Percentiles rank a stretch among this genome's conserved stretches.
These are phyloP conservation scores for Chenopodium formosanum DNA, from an alignment of 148 eudicot genomes.

Conservation along the genomic window DNA sequence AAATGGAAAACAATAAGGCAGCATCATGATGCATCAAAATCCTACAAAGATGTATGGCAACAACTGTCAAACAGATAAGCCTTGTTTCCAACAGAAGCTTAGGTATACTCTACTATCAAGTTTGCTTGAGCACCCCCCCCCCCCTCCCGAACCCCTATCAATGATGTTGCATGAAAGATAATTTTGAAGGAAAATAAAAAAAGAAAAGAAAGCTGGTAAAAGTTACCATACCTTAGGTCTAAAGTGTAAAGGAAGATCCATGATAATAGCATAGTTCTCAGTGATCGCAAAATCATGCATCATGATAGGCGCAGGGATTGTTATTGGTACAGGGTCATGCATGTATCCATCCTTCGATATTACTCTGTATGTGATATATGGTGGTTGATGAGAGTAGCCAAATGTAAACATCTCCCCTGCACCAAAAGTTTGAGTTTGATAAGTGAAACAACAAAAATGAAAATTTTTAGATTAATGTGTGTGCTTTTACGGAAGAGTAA, in stretches of 20 bases:
- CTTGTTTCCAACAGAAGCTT: neutral
- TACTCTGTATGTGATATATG: slow-evolving; percentile 86
- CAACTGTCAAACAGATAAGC: neutral
- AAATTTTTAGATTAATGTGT: no score
- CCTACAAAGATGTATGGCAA: neutral
- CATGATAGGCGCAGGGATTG: slow-evolving; percentile 75
- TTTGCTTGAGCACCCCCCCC: neutral
- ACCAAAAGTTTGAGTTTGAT: slow-evolving; percentile 20
- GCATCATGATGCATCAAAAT: neutral
- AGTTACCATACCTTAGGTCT: slow-evolving; percentile 64
- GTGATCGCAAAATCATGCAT: slow-evolving; percentile 99
- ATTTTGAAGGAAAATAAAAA: neutral
- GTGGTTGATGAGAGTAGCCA: slow-evolving; percentile 76
- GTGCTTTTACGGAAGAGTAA: neutral
- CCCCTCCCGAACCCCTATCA: neutral
- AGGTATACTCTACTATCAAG: neutral
- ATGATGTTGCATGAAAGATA: neutral
- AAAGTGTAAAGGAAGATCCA: slow-evolving; percentile 94
- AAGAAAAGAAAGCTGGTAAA: slow-evolving; percentile 2
- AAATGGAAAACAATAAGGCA: neutral
- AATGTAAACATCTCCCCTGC: slow-evolving; percentile 98
- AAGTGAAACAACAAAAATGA: neutral
- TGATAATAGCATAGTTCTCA: slow-evolving; percentile 85
- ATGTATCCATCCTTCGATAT: slow-evolving; percentile 85
- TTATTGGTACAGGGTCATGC: slow-evolving; percentile 97